phyloP scores from a whole-genome alignment of 2,329 filamentous ascomycete species.

The Iodosphaeria phyllophila region DNA sequence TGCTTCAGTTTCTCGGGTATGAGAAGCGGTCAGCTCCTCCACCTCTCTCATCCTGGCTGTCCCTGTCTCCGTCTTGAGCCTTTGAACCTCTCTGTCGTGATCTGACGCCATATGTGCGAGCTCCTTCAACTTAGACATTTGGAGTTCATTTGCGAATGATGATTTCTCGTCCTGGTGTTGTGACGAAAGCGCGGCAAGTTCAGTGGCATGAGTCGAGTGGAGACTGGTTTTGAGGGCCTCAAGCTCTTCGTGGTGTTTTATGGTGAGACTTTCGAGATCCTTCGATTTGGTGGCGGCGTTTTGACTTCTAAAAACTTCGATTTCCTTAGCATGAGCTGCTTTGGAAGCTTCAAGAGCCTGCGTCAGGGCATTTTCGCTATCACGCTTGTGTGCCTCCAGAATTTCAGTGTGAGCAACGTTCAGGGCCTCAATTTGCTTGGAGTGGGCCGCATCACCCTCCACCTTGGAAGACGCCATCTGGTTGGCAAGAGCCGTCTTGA shows the following conservation, averaged over 20 bases:
- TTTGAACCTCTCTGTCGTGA: conserved; percentile 2
- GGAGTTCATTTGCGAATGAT: conserved; percentile 4
- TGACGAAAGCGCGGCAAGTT: conserved; percentile 13
- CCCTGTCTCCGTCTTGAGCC: conserved; percentile 2
- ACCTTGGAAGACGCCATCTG: conserved; percentile 14
- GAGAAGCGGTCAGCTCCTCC: conserved; percentile 6
- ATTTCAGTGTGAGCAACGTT: conserved; percentile 12
- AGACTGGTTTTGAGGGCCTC: conserved; percentile 6
- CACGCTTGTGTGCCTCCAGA: conserved; percentile 13
- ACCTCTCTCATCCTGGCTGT: conserved; percentile 5
- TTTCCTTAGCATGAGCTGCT: conserved; percentile 2
- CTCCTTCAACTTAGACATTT: conserved; percentile 4
- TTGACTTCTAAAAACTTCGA: conserved; percentile 2
- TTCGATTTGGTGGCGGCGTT: conserved; percentile 3
- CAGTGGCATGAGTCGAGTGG: conserved; percentile 2
- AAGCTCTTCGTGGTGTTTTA: conserved; percentile 2
- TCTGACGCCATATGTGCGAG: conserved; percentile 4
- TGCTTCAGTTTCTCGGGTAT: conserved; percentile 6
- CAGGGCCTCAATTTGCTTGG: conserved; percentile 4
- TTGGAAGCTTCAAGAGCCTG: conserved; percentile 4
- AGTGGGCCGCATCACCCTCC: conserved; percentile 5
- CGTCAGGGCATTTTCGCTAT: conserved; percentile 5
- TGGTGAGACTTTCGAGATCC: conserved; percentile 3
- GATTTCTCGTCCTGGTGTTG: conserved; percentile 10
- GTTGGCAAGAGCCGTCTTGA: conserved; percentile 13